Conservation (phyloP, 257 asterid genomes). For the Solanum dulcamara region DNA sequence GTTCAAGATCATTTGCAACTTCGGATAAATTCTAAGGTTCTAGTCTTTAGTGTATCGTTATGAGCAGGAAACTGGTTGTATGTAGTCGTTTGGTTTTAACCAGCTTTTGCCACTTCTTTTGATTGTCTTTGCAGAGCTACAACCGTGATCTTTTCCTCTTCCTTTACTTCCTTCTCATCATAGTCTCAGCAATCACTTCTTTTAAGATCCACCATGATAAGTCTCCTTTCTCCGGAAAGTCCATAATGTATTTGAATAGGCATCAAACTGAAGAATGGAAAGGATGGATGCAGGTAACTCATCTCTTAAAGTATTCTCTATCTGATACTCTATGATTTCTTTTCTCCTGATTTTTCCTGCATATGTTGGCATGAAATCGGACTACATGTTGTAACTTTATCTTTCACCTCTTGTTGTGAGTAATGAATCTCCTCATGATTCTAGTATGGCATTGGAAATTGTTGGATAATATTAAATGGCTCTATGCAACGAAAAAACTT, state of each 20-base stretch:
- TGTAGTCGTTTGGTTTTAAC: neutral
- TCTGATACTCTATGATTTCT: neutral
- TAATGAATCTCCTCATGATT: neutral
- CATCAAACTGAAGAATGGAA: slow-evolving; percentile 99
- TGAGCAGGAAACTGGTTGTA: neutral
- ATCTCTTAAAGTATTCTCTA: neutral
- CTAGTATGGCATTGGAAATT: neutral
- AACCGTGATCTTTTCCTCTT: slow-evolving; percentile 83
- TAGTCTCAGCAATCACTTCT: slow-evolving; percentile 71
- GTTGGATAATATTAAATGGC: neutral
- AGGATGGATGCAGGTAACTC: slow-evolving; percentile 93
- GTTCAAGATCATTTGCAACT: neutral
- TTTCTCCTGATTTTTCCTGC: neutral
- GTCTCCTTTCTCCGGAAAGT: slow-evolving; percentile 69
- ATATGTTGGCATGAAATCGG: neutral
- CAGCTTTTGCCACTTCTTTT: neutral
- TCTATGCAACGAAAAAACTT: neutral
- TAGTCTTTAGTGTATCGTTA: neutral
- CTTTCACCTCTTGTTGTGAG: neutral
- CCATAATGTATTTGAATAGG: slow-evolving; percentile 79
- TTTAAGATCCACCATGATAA: slow-evolving; percentile 81
- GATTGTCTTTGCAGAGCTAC: slow-evolving; percentile 49
- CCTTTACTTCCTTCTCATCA: slow-evolving; percentile 85
- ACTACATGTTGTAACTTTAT: neutral
- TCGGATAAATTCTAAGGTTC: neutral